phyloP scores from a whole-genome alignment of 345 rosid species.

The Aquilaria sinensis region DNA sequence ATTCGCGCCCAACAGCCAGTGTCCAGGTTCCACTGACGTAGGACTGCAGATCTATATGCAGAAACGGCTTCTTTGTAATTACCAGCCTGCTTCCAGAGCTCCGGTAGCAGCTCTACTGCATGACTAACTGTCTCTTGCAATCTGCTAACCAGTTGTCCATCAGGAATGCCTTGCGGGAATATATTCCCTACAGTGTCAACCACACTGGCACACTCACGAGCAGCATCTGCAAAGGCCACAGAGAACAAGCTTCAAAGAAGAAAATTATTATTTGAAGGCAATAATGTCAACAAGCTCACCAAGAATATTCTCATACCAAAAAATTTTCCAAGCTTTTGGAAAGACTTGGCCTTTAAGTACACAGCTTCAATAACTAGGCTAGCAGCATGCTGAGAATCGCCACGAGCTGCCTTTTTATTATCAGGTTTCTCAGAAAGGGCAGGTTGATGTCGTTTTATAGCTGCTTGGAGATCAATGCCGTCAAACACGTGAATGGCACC shows the following conservation, averaged over 20 bases:
- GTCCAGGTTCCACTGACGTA: constrained; percentile 85
- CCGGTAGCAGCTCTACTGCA: constrained; percentile 84
- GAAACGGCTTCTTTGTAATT: constrained; percentile 52
- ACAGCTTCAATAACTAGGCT: constrained; percentile 78
- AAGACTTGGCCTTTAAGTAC: constrained; percentile 75
- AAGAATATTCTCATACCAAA: constrained; percentile 32
- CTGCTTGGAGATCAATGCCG: constrained; percentile 83
- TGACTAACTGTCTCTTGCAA: constrained; percentile 74
- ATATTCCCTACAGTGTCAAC: constrained; percentile 81
- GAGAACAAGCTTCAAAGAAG: constrained; percentile 7
- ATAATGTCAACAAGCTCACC: not conserved
- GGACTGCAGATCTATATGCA: constrained; percentile 75
- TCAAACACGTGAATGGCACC: constrained; percentile 83
- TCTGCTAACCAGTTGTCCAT: constrained; percentile 62
- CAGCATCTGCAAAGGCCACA: constrained; percentile 52
- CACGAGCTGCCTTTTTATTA: constrained; percentile 47
- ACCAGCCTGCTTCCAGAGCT: constrained; percentile 68
- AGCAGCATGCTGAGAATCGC: constrained; percentile 69
- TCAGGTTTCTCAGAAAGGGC: constrained; percentile 47
- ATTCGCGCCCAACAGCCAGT: constrained; percentile 64
- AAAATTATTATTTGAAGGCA: not conserved
- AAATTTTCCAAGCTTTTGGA: constrained; percentile 72
- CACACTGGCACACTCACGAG: constrained; percentile 65
- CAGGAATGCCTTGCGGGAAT: constrained; percentile 69
- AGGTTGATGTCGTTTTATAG: constrained; percentile 55